phyloP scores from a whole-genome alignment of 164 flowering plant species.

The Vitis rupestris region DNA sequence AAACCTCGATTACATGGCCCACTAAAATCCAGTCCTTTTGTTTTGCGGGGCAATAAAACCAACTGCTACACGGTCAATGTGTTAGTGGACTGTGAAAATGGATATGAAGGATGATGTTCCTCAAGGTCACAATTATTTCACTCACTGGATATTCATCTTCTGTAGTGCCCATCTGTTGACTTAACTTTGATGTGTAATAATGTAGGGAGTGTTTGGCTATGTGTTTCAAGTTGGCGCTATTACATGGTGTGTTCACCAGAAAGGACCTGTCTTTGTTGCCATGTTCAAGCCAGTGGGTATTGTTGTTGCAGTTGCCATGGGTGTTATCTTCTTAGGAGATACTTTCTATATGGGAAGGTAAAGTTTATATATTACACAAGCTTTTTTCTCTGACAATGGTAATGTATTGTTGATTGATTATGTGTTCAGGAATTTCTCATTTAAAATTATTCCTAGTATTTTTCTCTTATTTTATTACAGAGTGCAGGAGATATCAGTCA shows the following conservation, averaged over 20 bases:
- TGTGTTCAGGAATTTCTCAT: too few relatives aligned
- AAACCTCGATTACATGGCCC: background rate
- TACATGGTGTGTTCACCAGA: conserved; percentile 53
- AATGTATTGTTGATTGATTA: background rate
- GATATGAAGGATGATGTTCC: background rate
- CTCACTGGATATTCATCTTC: background rate
- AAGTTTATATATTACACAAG: background rate
- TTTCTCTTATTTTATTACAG: background rate
- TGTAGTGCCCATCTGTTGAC: background rate
- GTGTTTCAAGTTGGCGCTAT: conserved; percentile 40
- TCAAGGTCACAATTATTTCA: background rate
- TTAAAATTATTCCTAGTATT: too few relatives aligned
- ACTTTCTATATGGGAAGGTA: conserved; percentile 61
- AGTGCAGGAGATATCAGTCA: background rate
- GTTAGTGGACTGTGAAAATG: background rate
- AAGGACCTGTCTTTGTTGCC: conserved; percentile 56
- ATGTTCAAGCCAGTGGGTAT: conserved; percentile 63
- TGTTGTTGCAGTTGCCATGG: conserved; percentile 32
- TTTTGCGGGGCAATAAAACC: background rate
- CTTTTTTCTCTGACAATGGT: background rate
- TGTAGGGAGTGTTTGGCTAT: conserved; percentile 50
- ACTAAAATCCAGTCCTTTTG: background rate
- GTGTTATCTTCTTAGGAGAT: conserved; percentile 41
- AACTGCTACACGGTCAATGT: background rate
- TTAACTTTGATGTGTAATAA: background rate